These are phyloP conservation scores for Galium porrigens DNA, from an alignment of 305 asterid genomes.

Conservation along the genomic window DNA sequence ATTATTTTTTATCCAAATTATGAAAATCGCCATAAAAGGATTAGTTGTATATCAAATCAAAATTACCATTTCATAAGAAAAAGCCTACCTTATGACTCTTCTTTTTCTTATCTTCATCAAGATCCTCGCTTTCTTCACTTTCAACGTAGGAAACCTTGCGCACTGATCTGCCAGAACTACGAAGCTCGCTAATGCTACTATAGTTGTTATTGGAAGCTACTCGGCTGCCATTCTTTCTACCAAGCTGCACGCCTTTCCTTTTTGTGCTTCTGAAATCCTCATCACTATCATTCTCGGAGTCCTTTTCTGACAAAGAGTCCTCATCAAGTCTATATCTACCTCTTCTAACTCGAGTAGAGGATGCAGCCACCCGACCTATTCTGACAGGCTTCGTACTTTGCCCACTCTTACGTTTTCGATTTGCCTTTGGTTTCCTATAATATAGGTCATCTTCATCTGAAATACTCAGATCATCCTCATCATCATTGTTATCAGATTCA, in stretches of 20 bases:
- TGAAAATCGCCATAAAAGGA: background rate
- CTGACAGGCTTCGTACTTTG: slow-evolving; percentile 45
- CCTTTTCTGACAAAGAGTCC: slow-evolving; percentile 63
- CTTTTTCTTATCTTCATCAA: slow-evolving; percentile 57
- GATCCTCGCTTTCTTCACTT: slow-evolving; percentile 93
- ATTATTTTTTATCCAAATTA: background rate
- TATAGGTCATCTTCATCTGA: slow-evolving; percentile 64
- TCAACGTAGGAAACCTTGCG: slow-evolving; percentile 91
- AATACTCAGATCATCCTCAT: slow-evolving; percentile 54
- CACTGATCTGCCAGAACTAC: slow-evolving; percentile 77
- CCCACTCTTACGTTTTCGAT: slow-evolving; percentile 42
- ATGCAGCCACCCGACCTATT: slow-evolving; percentile 33
- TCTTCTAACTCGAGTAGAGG: slow-evolving; percentile 49
- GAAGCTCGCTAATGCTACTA: slow-evolving; percentile 47
- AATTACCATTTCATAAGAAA: background rate
- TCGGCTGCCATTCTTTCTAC: slow-evolving; percentile 48
- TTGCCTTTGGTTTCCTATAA: slow-evolving; percentile 43
- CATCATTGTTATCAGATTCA: slow-evolving; percentile 44
- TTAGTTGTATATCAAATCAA: background rate
- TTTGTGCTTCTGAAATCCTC: slow-evolving; percentile 46
- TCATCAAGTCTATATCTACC: slow-evolving; percentile 47
- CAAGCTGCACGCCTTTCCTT: slow-evolving; percentile 41
- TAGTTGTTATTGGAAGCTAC: slow-evolving; percentile 32
- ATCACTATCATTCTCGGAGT: slow-evolving; percentile 55
- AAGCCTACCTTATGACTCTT: slow-evolving; percentile 55